Base-by-base conservation (phyloP, 352 stramenopile species). In the Elongisporangium prolatum region DNA sequence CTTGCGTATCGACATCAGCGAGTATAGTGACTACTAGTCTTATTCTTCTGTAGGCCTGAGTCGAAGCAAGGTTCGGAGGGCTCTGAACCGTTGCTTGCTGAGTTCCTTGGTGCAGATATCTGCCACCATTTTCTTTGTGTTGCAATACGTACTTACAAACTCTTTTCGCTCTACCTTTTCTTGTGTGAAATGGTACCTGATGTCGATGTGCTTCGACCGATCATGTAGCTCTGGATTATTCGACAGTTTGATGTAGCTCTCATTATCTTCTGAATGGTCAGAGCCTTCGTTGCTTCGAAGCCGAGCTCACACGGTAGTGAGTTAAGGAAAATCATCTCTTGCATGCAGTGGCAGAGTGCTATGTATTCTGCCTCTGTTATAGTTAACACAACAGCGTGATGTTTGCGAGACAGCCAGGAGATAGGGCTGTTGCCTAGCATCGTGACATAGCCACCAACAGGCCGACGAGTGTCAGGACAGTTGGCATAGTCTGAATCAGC, bases 111-210 rank as follows among this genome's bases (percentile, higher is more conserved):
- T 77, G 51, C 73, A 64, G 6, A 75, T 75, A 53, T 73, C 69
- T 50, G 61, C 65, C 10, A 58, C 21, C 61, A 71, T 70, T 4
- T 51, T 7, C 47, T 63, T 57, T 16, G 61, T 74, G 25, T 60
- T 65, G 52, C 56, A 75, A 21, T 75, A 75, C 1, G 22, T 7
- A 18, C 70, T 52, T 34, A 34, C 7, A 7, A 34, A 34, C 24
- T 34, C 24, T 34, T 34, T 34, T 34, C 24, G 24, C 21, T 73
- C 63, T 1, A 68, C 24, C 52, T 72, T 70, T n/a, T 66, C 50
- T 66, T 69, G 60, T 0, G 74, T 53, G 34, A 76, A 77, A 51
- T 74, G 63, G 28, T 76, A 80, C 34, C 67, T 57, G 24, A 76
- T 50, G 34, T 76, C 61, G 18, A 70, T 76, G 53, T 72, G 68